Base-by-base conservation (phyloP, 495 filamentous ascomycete genomes). In the Neurospora sp. region DNA sequence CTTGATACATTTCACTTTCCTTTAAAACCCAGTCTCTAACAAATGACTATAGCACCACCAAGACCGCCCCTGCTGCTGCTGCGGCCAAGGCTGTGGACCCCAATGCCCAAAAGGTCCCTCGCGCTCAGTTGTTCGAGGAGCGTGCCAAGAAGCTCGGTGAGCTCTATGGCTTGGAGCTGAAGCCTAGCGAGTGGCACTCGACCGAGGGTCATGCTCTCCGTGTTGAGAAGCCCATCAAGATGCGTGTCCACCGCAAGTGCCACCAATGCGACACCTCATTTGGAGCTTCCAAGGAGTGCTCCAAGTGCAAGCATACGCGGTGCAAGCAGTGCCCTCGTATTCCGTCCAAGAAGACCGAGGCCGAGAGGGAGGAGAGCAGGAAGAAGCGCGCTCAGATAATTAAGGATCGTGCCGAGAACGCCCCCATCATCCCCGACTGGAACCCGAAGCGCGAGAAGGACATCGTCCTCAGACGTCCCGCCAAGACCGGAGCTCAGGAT, bases 161-260 rank as follows among this genome's bases (percentile, higher is more conserved):
- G 75, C 90, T 91, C 76, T 93, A 93, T 74, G 91, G 90, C 48
- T 76, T 94, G 74, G 89, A 89, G 70, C 84, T 93, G 42, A 89
- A 92, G 75, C 86, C 89, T 15, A 88, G 85, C 73, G 91, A 93
- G 79, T 92, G 90, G 90, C 88, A 87, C 75, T 82, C 84, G 66
- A 80, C 82, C 73, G 86, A 88, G 73, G 83, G 84, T 39, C 86
- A 90, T 71, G 86, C 90, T 28, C 82, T 90, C 69, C 92, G 95
- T 36, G 90, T 97, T 21, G 90, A 95, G 79, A 97, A 95, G 82
- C 89, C 92, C 21, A 93, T 97, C 74, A 92, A 93, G 75, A 96
- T 98, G 92, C 89, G 95, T 39, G 91, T 97, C 42, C 94, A 93
- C 76, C 88, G 93, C 28, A 90, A 84, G 72, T 98, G 95, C 79